Conservation (phyloP, 306 rosid species). For the Trifolium fragiferum region DNA sequence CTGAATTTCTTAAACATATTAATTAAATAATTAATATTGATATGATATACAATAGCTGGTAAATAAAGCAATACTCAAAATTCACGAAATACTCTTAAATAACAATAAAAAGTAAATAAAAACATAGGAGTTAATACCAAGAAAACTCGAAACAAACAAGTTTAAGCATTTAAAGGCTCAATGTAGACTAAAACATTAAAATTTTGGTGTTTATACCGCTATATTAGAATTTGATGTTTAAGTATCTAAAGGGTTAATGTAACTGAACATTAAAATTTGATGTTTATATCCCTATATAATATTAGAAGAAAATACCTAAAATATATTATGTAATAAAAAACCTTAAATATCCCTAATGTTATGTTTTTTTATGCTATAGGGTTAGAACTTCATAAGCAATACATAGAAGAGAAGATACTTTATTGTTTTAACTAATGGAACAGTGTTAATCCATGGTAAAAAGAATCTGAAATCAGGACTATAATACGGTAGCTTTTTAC, state of each 20-base stretch:
- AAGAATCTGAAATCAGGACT: conserved; percentile 27
- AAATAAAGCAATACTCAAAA: no score
- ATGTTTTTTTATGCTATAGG: not conserved
- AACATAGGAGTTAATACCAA: not conserved
- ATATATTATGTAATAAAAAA: not conserved
- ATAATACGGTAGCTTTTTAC: conserved; percentile 5
- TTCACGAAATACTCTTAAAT: no score
- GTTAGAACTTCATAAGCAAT: conserved; percentile 9
- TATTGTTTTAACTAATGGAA: conserved; percentile 1
- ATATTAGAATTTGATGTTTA: not conserved
- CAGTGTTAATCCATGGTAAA: not conserved
- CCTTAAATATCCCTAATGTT: not conserved
- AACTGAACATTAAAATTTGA: not conserved
- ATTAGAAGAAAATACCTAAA: conserved; percentile 1
- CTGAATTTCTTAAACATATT: not conserved
- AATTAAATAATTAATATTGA: not conserved
- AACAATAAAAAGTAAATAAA: not conserved
- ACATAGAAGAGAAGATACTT: not conserved
- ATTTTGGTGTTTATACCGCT: not conserved
- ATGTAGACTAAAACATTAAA: not conserved
- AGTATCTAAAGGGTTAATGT: not conserved
- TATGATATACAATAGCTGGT: no score
- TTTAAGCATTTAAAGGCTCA: not conserved
- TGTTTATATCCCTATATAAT: not conserved
- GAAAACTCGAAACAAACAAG: not conserved